A percentile compares a stretch with the other conserved stretches of the same genome.
These are phyloP conservation scores for Chamaecrista fasciculata DNA, from an alignment of 306 rosid genomes.

Conservation along the genomic window DNA sequence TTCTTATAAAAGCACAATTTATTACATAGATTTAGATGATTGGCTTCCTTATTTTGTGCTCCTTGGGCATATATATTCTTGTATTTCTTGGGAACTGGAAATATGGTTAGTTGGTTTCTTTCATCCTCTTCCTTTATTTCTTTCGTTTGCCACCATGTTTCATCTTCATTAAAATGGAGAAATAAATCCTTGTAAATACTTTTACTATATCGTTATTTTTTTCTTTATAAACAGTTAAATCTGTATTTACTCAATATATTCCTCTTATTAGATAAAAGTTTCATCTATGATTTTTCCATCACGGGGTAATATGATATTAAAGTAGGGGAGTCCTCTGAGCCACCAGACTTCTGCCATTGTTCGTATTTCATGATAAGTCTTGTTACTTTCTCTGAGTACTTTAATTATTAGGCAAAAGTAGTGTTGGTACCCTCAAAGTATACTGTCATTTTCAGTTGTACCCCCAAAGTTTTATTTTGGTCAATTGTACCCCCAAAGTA, in stretches of 20 bases:
- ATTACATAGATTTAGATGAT: slow-evolving; percentile 73
- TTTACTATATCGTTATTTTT: neutral
- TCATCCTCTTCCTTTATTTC: neutral
- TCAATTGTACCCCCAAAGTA: too few species aligned
- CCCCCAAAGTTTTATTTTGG: too few species aligned
- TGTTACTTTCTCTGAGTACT: too few species aligned
- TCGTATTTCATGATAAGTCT: neutral
- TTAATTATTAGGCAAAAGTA: too few species aligned
- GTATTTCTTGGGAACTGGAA: slow-evolving; percentile 69
- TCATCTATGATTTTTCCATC: neutral
- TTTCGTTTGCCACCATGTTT: neutral
- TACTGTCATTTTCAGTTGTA: too few species aligned
- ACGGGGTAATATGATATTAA: slow-evolving; percentile 1
- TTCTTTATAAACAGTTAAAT: neutral
- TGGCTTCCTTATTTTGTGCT: slow-evolving; percentile 91
- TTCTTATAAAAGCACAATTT: slow-evolving; percentile 10
- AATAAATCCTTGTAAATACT: neutral
- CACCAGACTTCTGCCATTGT: neutral
- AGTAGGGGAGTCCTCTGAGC: slow-evolving; percentile 8
- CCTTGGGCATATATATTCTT: slow-evolving; percentile 73
- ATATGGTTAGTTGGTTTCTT: slow-evolving; percentile 7
- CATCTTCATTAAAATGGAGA: neutral
- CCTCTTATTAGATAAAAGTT: neutral
- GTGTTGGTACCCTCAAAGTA: too few species aligned
- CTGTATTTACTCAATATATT: neutral